These are phyloP conservation scores for Fusarium xylarioides DNA, from an alignment of 2,329 filamentous ascomycete species.

Conservation along the genomic window DNA sequence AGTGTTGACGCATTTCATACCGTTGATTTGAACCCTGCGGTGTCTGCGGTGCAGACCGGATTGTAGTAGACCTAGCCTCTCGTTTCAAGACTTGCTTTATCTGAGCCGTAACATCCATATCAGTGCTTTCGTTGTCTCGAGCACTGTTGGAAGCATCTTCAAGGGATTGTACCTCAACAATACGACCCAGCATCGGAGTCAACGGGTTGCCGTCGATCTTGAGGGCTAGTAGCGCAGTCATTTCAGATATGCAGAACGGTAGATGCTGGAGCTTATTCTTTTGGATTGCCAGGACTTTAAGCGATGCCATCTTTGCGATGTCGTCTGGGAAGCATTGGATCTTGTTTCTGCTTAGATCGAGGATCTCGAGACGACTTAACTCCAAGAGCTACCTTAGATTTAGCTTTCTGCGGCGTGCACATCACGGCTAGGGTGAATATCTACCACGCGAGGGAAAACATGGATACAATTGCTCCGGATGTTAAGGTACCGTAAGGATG, in stretches of 20 bases:
- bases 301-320: not conserved
- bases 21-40: not conserved
- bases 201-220: not conserved
- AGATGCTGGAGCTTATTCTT: not conserved
- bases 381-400: not conserved
- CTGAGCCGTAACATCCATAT: not conserved
- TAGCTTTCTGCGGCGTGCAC: not conserved
- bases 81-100: not conserved
- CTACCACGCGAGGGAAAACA: not conserved
- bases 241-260: not conserved
- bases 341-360: not conserved
- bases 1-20: not conserved
- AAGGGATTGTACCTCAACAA: not conserved
- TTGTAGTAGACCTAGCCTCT: not conserved
- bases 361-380: not conserved
- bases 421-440: not conserved
- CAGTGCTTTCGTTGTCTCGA: not conserved
- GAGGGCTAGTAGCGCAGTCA: not conserved
- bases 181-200: not conserved
- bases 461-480: not conserved
- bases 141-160: not conserved
- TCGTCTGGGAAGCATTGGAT: not conserved
- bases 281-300: not conserved
- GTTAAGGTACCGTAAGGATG: not conserved
- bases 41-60: not conserved